phyloP scores from a whole-genome alignment of 1,284 basidiomycete species.

The Jaminaea rosea region DNA sequence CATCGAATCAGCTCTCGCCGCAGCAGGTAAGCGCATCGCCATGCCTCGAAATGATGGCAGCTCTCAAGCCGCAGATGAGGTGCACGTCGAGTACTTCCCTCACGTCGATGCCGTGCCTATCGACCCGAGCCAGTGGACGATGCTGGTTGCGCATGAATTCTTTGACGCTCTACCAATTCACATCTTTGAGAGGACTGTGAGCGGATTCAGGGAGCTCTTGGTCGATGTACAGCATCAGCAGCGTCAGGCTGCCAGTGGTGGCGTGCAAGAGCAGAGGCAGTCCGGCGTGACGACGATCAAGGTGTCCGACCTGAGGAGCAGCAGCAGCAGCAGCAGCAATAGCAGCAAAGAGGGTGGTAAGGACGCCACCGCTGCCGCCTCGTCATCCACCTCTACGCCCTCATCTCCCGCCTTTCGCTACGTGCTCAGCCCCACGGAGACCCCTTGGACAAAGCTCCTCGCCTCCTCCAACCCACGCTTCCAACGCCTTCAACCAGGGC shows the following conservation, averaged over 20 bases:
- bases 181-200: constrained; percentile 58
- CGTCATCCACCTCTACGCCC: constrained; percentile 14
- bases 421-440: constrained; percentile 60
- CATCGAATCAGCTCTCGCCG: constrained; percentile 17
- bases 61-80: constrained; percentile 24
- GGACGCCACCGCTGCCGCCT: constrained; percentile 8
- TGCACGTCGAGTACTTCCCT: constrained; percentile 63
- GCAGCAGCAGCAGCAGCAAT: constrained; percentile 18
- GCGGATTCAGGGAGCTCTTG: constrained; percentile 80
- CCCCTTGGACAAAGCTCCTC: constrained; percentile 58
- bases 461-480: constrained; percentile 34
- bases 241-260: no score
- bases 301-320: constrained; percentile 15
- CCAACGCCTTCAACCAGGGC: constrained; percentile 25
- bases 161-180: constrained; percentile 94
- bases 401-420: constrained; percentile 52
- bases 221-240: constrained; percentile 56
- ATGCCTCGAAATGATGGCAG: constrained; percentile 4
- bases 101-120: constrained; percentile 60
- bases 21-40: constrained; percentile 21
- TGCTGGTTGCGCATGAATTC: constrained; percentile 91
- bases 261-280: constrained; percentile 2
- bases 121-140: constrained; percentile 58
- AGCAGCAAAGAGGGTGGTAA: constrained; percentile 11
- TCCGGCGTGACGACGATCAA: constrained; percentile 21